phyloP scores from a whole-genome alignment of 805 yeast species.

The Starmera pachycereana region DNA sequence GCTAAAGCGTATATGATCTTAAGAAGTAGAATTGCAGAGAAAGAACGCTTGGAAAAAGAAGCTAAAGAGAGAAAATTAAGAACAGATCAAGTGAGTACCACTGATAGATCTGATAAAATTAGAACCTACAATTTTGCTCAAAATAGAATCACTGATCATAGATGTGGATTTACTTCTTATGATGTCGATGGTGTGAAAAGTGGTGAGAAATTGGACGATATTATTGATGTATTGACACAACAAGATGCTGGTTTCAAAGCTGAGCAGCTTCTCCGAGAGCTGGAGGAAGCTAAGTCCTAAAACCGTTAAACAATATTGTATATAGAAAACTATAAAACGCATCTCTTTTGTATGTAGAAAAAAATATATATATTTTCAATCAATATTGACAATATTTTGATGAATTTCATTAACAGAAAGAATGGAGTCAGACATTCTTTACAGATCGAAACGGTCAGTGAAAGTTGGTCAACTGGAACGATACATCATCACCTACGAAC shows the following conservation, averaged over 20 bases:
- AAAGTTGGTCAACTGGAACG: conserved; percentile 54
- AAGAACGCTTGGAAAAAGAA: conserved; percentile 54
- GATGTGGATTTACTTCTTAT: conserved; percentile 74
- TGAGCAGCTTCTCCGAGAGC: conserved; percentile 5
- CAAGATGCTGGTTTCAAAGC: conserved; percentile 37
- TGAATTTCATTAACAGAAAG: neutral
- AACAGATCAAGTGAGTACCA: conserved; percentile 75
- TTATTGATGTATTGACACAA: conserved; percentile 42
- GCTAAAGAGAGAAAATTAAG: conserved; percentile 58
- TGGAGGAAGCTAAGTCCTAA: too few relatives aligned
- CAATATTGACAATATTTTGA: too few relatives aligned
- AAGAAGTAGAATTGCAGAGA: conserved; percentile 76
- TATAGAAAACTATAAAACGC: too few relatives aligned
- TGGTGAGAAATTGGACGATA: conserved; percentile 47
- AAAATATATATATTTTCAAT: too few relatives aligned
- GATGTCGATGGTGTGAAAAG: conserved; percentile 59
- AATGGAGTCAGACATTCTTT: conserved; percentile 16
- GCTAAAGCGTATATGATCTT: conserved; percentile 84
- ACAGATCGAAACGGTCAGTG: conserved; percentile 31
- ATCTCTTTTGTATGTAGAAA: too few relatives aligned
- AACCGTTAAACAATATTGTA: too few relatives aligned
- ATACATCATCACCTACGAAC: conserved; percentile 39
- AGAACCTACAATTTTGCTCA: conserved; percentile 92
- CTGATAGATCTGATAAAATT: conserved; percentile 87
- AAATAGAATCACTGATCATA: conserved; percentile 86